Evolutionary conservation across 1,284 basidiomycete genomes (phyloP), one percentile per base, ranked within the genome.

Genomic region (Malassezia psittaci): DNA sequence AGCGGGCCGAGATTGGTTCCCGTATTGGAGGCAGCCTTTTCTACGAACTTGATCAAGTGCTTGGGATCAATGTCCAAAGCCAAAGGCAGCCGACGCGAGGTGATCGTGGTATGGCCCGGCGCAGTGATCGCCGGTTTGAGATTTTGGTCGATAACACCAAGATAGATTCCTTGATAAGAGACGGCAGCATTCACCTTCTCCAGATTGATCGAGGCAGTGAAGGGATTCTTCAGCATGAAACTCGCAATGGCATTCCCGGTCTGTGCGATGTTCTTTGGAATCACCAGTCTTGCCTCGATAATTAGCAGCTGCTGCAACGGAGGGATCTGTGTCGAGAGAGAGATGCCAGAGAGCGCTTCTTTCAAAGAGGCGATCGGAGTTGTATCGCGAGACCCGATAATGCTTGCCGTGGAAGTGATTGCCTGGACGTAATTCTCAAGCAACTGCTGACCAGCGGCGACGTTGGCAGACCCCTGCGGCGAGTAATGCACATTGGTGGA

Each of bases 391-490:
- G 79, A 79, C 8, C 86, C 86, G 21, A 77, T 66, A 52, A 87
- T 86, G 15, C 78, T 77, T 0, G 82, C 82, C 42, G 78, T 76
- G 2, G 82, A 82, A 57, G 81, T 76, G 29, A 83, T 69, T 18
- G 83, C 85, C 75, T 85, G 82, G 10, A 87, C 75, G 69, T 82
- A 87, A 71, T 85, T 84, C 75, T 85, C 81, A 45, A 87, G 79
- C 60, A 87, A 69, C 5, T 68, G 68, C 61, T 79, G 79, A 21
- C 85, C 85, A 2, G 83, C 79, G 4, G 77, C 58, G n/a, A 49
- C 67, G 34, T 81, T 76, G 9, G 81, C 80, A 29, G 67, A 73
- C 3, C 83, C 84, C 63, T 81, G 79, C 0, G 85, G 85, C 21
- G 80, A 76, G 73, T 81, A 87, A 52, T 82, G 78, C 12, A 87